These are phyloP conservation scores for Phyllosticta paracitricarpa DNA, from an alignment of 2,329 filamentous ascomycete species.

Conservation along the genomic window DNA sequence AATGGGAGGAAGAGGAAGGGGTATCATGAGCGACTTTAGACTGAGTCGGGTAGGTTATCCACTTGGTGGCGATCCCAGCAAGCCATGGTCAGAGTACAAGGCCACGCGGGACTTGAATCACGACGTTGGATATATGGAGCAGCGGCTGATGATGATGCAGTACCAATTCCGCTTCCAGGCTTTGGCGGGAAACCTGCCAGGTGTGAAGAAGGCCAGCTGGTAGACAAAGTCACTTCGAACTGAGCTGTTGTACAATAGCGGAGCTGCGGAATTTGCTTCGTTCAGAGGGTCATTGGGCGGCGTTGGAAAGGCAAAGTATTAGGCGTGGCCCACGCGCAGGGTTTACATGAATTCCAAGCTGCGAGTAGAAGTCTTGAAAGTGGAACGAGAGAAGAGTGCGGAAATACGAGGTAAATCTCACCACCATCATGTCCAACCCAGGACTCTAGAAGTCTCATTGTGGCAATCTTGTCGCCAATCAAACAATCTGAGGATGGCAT, in stretches of 20 bases:
- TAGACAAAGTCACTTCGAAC: slow-evolving; percentile 35
- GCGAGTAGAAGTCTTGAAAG: neutral
- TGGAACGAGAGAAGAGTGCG: neutral
- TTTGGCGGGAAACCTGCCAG: slow-evolving; percentile 72
- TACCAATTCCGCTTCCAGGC: slow-evolving; percentile 91
- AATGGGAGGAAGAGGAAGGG: slow-evolving; percentile 77
- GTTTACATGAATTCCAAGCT: neutral
- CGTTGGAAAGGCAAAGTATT: slow-evolving; percentile 14
- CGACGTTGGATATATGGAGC: neutral
- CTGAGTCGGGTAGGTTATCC: slow-evolving; percentile 68
- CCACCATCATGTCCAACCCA: neutral
- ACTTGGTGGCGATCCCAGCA: neutral
- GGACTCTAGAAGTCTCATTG: neutral
- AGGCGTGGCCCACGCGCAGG: neutral
- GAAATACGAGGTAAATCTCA: neutral
- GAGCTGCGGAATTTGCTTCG: neutral
- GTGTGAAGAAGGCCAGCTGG: slow-evolving; percentile 95
- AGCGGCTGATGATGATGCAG: slow-evolving; percentile 36
- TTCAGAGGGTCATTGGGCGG: slow-evolving; percentile 19
- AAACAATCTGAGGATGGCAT: neutral
- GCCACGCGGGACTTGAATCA: neutral
- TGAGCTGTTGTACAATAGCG: slow-evolving; percentile 2
- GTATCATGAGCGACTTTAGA: slow-evolving; percentile 89
- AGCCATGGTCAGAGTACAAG: too few relatives aligned
- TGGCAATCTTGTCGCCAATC: neutral